Conservation (phyloP, 176 grass and related monocot genomes). For the Triticum dicoccoides region DNA sequence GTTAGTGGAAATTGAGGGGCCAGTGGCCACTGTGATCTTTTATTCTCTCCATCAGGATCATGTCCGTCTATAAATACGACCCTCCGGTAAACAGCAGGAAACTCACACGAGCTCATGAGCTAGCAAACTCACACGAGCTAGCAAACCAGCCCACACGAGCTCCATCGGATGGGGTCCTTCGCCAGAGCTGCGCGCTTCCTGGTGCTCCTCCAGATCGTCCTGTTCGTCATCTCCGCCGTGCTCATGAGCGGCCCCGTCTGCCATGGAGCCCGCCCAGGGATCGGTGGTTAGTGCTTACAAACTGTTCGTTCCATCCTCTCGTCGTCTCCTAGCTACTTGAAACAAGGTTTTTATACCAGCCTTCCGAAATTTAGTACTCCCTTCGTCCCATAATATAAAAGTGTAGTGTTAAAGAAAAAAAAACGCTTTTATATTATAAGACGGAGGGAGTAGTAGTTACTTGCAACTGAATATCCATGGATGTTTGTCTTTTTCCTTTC, state of each 20-base stretch:
- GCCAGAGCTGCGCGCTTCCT: background rate
- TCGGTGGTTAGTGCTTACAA: background rate
- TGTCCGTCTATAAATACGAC: background rate
- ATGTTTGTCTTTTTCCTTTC: background rate
- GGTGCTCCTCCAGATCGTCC: slow-evolving; percentile 18
- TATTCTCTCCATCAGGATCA: background rate
- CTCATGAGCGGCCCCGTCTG: slow-evolving; percentile 1
- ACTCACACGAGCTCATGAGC: background rate
- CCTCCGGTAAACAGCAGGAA: background rate
- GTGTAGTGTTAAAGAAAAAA: too few species aligned
- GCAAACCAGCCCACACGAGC: background rate
- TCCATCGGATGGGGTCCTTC: background rate
- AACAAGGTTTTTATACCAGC: too few species aligned
- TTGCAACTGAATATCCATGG: too few species aligned
- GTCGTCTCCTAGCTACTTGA: background rate
- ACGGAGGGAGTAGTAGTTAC: too few species aligned
- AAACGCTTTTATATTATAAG: too few species aligned
- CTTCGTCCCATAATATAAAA: too few species aligned
- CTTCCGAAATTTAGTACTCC: too few species aligned
- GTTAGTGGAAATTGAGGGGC: background rate
- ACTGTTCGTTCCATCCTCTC: background rate
- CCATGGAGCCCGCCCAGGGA: background rate
- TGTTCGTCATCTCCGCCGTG: slow-evolving; percentile 10
- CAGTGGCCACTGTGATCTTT: too few species aligned
- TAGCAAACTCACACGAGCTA: background rate